Base-by-base conservation (phyloP, 2,329 filamentous ascomycete genomes). In the Hirsutella minnesotensis region DNA sequence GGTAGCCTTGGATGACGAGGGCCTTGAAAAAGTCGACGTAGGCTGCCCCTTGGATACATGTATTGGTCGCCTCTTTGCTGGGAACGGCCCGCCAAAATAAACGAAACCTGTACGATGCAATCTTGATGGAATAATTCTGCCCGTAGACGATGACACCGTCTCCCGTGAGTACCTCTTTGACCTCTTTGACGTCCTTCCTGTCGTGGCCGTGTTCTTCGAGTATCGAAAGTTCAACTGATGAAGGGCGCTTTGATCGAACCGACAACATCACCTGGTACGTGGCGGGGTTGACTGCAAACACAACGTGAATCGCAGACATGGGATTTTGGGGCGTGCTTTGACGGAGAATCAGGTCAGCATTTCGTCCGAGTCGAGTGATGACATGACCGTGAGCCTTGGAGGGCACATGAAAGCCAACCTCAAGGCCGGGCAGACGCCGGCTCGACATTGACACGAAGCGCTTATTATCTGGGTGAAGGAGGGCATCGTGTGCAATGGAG, bases 291-390 rank as follows among this genome's bases (percentile, higher is more conserved):
- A 36, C 20, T 19, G 19, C 34, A 19, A 36, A 36, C 8, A 18
- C 34, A 19, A 36, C 34, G 9, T 37, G 35, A 21, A 18, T 37
- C 10, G 19, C 35, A 22, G 35, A 37, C 35, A 37, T 37, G 20
- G n/a, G 21, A 5, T 39, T 3, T 38, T 24, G 37, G 21, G 21
- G 21, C 2, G 37, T 38, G 37, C 5, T 29, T 19, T 39, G 15
- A n/a, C n/a, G 37, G n/a, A 39, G 37, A n/a, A 39, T 39, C 37
- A 39, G 22, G 5, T 39, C 37, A 22, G 37, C 37, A 18, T 39
- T 15, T 19, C 37, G 37, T 19, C 37, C 22, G 13, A 39, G 37
- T 13, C 37, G 15, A n/a, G 37, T 39, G 16, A 39, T 39, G 22
- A 39, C 37, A 29, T 37, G 18, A 13, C 35, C 35, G 9, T 9